These are phyloP conservation scores for Hypomontagnella submonticulosa DNA, from an alignment of 495 filamentous ascomycete genomes.

Conservation along the genomic window DNA sequence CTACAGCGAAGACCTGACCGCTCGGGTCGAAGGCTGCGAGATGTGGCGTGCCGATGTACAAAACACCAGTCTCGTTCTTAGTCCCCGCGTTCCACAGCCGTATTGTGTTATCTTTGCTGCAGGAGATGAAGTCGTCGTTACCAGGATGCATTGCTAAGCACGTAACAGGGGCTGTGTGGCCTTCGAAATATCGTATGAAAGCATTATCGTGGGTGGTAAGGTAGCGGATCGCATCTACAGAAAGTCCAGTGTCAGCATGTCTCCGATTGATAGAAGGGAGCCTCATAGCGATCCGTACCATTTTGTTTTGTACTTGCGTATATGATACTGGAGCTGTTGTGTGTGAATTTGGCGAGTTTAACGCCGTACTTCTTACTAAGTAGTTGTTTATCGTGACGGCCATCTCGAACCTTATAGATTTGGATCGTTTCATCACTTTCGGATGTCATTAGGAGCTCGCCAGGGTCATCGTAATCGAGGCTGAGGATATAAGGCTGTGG, in stretches of 20 bases:
- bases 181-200: conserved; percentile 94
- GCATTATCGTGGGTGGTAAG: conserved; percentile 94
- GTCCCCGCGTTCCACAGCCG: conserved; percentile 85
- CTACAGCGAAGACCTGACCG: conserved; percentile 90
- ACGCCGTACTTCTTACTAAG: conserved; percentile 95
- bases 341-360: conserved; percentile 92
- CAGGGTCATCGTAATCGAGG: conserved; percentile 94
- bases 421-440: conserved; percentile 94
- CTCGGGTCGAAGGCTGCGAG: conserved; percentile 89
- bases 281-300: conserved; percentile 55
- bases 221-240: conserved; percentile 82
- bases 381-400: conserved; percentile 83
- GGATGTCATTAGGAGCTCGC: conserved; percentile 86
- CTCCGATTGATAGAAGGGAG: background rate
- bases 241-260: conserved; percentile 21
- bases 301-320: conserved; percentile 97
- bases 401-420: conserved; percentile 90
- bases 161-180: conserved; percentile 85
- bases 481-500: conserved; percentile 65
- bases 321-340: conserved; percentile 85
- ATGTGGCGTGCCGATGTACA: conserved; percentile 80
- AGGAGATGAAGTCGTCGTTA: conserved; percentile 90
- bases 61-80: conserved; percentile 76
- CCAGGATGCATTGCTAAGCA: conserved; percentile 77
- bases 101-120: conserved; percentile 86